Evolutionary conservation across 1,284 basidiomycete species (phyloP), one percentile per base, ranked within the genome.

Genomic region (Rhodotorula sp.): DNA sequence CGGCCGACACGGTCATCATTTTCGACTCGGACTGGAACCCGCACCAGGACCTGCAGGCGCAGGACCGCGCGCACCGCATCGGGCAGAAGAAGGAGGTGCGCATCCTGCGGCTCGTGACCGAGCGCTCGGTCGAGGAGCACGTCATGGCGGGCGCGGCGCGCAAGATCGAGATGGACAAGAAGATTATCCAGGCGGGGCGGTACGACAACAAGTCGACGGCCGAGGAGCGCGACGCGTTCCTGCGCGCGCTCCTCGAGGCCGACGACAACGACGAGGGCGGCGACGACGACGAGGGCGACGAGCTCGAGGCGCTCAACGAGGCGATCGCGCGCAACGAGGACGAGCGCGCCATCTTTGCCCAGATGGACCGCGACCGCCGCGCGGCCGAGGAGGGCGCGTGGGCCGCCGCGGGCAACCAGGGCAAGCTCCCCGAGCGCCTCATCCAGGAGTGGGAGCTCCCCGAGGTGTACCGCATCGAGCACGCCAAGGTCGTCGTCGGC

Each of bases 171-270:
- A 97, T 99, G 80, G 97, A 99, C 82, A 95, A 97, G 84, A 99
- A 99, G 83, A 74, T 77, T 83, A 97, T 97, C 79, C 94, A 97
- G 84, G 96, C 96, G 64, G 96, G 96, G 86, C 93, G 94, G 71
- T 99, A 98, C 85, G 97, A 99, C 82, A 97, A 99, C 83, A 96
- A 97, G 83, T 97, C 95, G 25, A 97, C 94, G 2, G 91, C 93
- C 72, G 95, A 97, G 81, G 97, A 99, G 82, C 94, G 97, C 79
- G 97, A 99, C 81, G 90, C 93, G 79, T 90, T 96, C 78, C 84
- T 98, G 34, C 64, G 66, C 4, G 90, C 90, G 88, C 64, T 92
- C 88, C 70, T 79, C 10, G 77, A 77, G 55, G 90, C 93, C 82
- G 90, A 90, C 42, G 89, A 97, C 81, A 90, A 91, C 50, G 81